Evolutionary conservation across 768 basidiomycete species (phyloP).

Genomic region (Coprinellus micaceus): DNA sequence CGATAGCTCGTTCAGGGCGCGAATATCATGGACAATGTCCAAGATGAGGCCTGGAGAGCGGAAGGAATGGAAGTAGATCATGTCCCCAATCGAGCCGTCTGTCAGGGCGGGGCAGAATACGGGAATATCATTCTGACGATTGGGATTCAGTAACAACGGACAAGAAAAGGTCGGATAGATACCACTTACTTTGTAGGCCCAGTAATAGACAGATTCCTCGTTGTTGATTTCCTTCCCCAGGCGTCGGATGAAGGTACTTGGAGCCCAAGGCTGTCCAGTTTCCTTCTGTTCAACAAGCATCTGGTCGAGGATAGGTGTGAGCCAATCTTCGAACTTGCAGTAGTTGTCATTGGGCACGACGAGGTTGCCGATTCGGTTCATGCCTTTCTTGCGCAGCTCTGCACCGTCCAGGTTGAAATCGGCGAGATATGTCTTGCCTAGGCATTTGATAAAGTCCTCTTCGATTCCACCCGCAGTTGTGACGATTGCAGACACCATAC

Average conservation of each 20-base stretch:
- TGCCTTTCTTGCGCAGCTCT: slow-evolving; percentile 78
- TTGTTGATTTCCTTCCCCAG: slow-evolving; percentile 97
- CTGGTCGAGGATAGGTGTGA: slow-evolving; percentile 85
- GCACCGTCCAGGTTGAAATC: slow-evolving; percentile 93
- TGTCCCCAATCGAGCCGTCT: slow-evolving; percentile 96
- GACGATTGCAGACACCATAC: slow-evolving; percentile 83
- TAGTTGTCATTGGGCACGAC: slow-evolving; percentile 98
- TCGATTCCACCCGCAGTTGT: slow-evolving; percentile 98
- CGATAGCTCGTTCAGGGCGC: slow-evolving; percentile 83
- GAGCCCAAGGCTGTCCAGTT: slow-evolving; percentile 74
- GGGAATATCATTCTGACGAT: slow-evolving; percentile 89
- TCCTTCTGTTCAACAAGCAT: slow-evolving; percentile 88
- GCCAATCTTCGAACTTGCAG: slow-evolving; percentile 99
- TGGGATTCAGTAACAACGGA: slow-evolving; percentile 9
- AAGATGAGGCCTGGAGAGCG: slow-evolving; percentile 76
- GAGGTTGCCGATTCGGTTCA: slow-evolving; percentile 97
- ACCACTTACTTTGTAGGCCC: slow-evolving; percentile 92
- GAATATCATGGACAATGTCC: slow-evolving; percentile 94
- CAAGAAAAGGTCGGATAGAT: slow-evolving; percentile 10
- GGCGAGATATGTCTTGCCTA: slow-evolving; percentile 93
- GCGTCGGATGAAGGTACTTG: slow-evolving; percentile 88
- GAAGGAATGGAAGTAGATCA: slow-evolving; percentile 99
- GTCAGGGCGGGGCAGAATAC: slow-evolving; percentile 98
- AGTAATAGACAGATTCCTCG: slow-evolving; percentile 97
- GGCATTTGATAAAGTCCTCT: slow-evolving; percentile 98